Base-by-base conservation (phyloP, 805 yeast species). In the Yarrowia sp. region DNA sequence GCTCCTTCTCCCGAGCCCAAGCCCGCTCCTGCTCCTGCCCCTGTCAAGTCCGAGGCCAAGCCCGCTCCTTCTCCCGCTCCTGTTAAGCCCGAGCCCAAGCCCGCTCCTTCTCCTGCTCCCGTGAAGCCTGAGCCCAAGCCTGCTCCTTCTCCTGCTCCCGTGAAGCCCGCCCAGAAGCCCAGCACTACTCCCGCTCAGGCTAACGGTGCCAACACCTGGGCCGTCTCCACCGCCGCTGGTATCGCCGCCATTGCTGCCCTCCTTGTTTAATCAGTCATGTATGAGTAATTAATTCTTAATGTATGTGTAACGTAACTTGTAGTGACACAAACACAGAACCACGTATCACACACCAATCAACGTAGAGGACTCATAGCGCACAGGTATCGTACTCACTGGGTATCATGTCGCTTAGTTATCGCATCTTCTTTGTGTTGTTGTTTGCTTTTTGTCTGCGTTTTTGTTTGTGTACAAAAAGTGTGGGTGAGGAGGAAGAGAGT, bases 211-310 rank as follows among this genome's bases (percentile, higher is more conserved):
- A 33, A 32, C 53, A 48, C 39, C 39, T 48, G 53, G 53, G 53
- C 53, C 53, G 53, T 48, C 33, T 48, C 53, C 41, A 48, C 53
- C 31, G 53, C 53, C 14, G 53, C 53, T 48, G 53, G 53, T 32
- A 48, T 48, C 53, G 53, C 53, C 53, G 53, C 53, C 53, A 48
- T 48, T 11, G 53, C 53, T 6, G 53, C 53, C 36, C 31, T 48
- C 8, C 53, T 48, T 2, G 53, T 48, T 10, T 48, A 48, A 47
- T 35, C 38, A 22, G 28, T 22, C 28, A 13, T 48, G 50, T 31
- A 45, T 32, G 31, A 45, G 53, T 48, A 48, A 35, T 35, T 33
- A 32, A 32, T 48, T 48, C 47, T 42, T n/a, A 42, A 22, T 3
- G 3, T 22, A 22, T 22, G 28, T 22, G 28, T 22, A 22, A 22